Percentiles rank a stretch among this genome's conserved stretches.
Evolutionary conservation across 2,329 filamentous ascomycete genomes (phyloP).

Genomic region (Nothophoma quercina): DNA sequence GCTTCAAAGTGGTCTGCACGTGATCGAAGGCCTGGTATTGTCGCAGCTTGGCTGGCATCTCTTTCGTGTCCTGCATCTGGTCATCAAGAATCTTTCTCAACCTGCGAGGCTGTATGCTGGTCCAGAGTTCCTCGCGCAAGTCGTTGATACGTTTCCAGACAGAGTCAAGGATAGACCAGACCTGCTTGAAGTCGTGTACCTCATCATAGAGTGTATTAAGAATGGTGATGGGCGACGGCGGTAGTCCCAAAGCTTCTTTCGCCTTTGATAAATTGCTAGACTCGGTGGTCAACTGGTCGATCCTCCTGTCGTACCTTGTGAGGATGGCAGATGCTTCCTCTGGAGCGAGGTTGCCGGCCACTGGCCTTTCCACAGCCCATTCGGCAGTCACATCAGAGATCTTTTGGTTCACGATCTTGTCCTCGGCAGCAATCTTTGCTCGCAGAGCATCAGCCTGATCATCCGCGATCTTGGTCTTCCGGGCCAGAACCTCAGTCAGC

Average conservation of each 20-base stretch:
- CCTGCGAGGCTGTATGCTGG: conserved; percentile 92
- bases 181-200: conserved; percentile 97
- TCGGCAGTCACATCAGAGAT: conserved; percentile 83
- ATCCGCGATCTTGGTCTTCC: conserved; percentile 93
- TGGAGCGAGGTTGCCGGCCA: conserved; percentile 91
- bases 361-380: conserved; percentile 97
- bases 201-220: conserved; percentile 89
- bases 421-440: conserved; percentile 93
- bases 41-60: conserved; percentile 98
- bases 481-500: conserved; percentile 86
- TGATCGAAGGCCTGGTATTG: conserved; percentile 99
- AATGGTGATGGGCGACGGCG: conserved; percentile 79
- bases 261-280: conserved; percentile 94
- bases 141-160: conserved; percentile 98
- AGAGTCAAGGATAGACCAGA: conserved; percentile 93
- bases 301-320: conserved; percentile 80
- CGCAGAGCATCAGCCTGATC: conserved; percentile 95
- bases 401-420: conserved; percentile 87
- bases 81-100: conserved; percentile 87
- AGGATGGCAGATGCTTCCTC: conserved; percentile 86
- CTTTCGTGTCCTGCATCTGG: conserved; percentile 96
- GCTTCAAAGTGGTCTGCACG: conserved; percentile 87
- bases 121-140: conserved; percentile 91
- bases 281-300: conserved; percentile 85
- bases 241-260: conserved; percentile 93